Percentiles rank a stretch among this genome's conserved stretches.
Conservation (phyloP, 2,329 filamentous ascomycete genomes). For the Sporothrix globosa region DNA sequence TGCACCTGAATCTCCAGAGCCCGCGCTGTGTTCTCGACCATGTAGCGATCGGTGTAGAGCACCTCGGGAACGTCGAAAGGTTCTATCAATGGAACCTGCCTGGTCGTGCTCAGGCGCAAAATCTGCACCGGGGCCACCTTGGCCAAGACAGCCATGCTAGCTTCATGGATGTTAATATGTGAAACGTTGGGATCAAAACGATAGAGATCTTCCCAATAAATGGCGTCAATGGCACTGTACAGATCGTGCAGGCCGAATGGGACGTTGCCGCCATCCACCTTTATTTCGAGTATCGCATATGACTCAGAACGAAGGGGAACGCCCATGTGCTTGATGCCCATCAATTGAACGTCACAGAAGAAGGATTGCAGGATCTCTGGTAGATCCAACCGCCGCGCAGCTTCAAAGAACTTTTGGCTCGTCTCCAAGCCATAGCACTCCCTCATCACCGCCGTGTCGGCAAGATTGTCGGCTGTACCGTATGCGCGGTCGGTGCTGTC, state of each 20-base stretch:
- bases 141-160: slow-evolving; percentile 31
- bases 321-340: neutral
- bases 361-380: slow-evolving; percentile 4
- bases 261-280: slow-evolving; percentile 70
- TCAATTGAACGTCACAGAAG: slow-evolving; percentile 25
- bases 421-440: slow-evolving; percentile 39
- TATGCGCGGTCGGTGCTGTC: slow-evolving; percentile 64
- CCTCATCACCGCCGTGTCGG: neutral
- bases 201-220: slow-evolving; percentile 40
- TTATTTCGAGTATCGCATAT: slow-evolving; percentile 38
- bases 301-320: neutral
- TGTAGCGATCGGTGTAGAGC: slow-evolving; percentile 39
- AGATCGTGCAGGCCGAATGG: slow-evolving; percentile 65
- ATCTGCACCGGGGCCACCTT: slow-evolving; percentile 35
- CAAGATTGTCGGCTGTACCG: slow-evolving; percentile 53
- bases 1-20: slow-evolving; percentile 35
- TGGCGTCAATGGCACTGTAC: slow-evolving; percentile 45
- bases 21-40: slow-evolving; percentile 34
- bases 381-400: slow-evolving; percentile 40
- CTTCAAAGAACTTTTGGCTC: slow-evolving; percentile 52
- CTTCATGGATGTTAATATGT: neutral
- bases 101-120: slow-evolving; percentile 35
- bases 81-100: neutral
- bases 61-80: slow-evolving; percentile 38
- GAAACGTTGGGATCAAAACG: neutral